These are phyloP conservation scores for Niebla homalea DNA, from an alignment of 495 filamentous ascomycete species.

Conservation along the genomic window DNA sequence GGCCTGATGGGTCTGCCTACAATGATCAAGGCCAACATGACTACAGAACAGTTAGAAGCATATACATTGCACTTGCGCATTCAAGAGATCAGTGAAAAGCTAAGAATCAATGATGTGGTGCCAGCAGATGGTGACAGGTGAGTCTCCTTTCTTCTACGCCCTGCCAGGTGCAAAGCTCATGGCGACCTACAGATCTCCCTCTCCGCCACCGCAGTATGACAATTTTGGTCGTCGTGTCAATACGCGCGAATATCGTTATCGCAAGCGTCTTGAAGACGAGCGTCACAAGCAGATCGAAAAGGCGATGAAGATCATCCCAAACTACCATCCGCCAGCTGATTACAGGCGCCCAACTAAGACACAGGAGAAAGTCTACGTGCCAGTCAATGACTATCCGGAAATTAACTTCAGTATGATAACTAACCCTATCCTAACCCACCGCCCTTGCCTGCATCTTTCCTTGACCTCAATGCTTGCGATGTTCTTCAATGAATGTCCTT, in stretches of 20 bases:
- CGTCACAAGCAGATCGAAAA: conserved; percentile 95
- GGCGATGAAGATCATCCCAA: conserved; percentile 95
- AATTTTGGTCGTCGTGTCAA: conserved; percentile 98
- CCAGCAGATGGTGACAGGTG: conserved; percentile 90
- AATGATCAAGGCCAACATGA: conserved; percentile 92
- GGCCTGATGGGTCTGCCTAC: conserved; percentile 96
- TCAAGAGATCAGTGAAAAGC: conserved; percentile 97
- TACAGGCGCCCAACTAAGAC: conserved; percentile 98
- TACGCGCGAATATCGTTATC: conserved; percentile 92
- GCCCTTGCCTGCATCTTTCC: conserved; percentile 31
- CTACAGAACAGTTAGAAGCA: conserved; percentile 90
- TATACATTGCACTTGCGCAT: conserved; percentile 92
- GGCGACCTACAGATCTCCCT: conserved; percentile 58
- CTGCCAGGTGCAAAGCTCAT: not conserved
- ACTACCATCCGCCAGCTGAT: conserved; percentile 94
- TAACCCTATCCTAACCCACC: conserved; percentile 80
- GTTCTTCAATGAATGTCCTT: conserved; percentile 18
- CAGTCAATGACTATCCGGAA: conserved; percentile 99
- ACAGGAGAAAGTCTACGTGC: conserved; percentile 99
- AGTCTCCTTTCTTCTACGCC: conserved; percentile 16
- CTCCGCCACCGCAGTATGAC: conserved; percentile 92
- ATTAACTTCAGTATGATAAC: conserved; percentile 99
- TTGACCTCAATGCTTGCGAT: conserved; percentile 29
- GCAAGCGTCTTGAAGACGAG: conserved; percentile 94
- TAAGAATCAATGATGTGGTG: conserved; percentile 95